These are phyloP conservation scores for Eragrostis curvula DNA, from an alignment of 176 grass and related monocot species.

Conservation along the genomic window DNA sequence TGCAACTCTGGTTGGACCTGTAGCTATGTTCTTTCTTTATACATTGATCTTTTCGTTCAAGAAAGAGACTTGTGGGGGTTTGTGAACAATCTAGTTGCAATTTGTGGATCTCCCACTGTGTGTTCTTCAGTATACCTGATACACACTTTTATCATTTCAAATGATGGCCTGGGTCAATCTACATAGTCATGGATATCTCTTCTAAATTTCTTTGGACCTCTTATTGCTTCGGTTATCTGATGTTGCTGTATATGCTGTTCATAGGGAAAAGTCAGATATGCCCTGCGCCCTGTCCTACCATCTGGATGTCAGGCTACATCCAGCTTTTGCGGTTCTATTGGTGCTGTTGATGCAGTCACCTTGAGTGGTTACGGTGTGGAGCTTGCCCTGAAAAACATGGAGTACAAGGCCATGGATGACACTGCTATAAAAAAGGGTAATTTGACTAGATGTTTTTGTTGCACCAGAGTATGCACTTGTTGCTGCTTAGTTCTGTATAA, in stretches of 20 bases:
- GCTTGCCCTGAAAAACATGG: conserved; percentile 99
- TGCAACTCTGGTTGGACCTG: no score
- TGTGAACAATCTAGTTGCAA: conserved; percentile 28
- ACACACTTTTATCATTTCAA: conserved; percentile 25
- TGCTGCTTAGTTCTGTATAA: conserved; percentile 3
- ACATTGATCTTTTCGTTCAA: conserved; percentile 20
- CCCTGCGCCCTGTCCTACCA: conserved; percentile 76
- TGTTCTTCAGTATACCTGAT: conserved; percentile 1
- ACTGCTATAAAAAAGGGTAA: conserved; percentile 87
- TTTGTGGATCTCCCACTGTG: background rate
- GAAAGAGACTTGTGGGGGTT: background rate
- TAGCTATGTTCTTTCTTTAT: background rate
- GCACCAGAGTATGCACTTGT: conserved; percentile 7
- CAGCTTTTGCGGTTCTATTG: conserved; percentile 85
- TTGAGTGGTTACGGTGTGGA: conserved; percentile 97
- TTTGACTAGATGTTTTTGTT: conserved; percentile 31
- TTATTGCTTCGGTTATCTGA: conserved; percentile 27
- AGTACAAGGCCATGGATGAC: conserved; percentile 99
- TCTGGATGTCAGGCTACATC: conserved; percentile 75
- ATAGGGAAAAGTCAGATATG: conserved; percentile 92
- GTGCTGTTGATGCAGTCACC: conserved; percentile 86
- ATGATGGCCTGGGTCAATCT: background rate
- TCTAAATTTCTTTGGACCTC: background rate
- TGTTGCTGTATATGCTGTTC: conserved; percentile 30
- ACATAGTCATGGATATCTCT: conserved; percentile 10